Percentiles rank a stretch among this genome's conserved stretches.
phyloP scores from a whole-genome alignment of 345 rosid species.

The Murraya paniculata region DNA sequence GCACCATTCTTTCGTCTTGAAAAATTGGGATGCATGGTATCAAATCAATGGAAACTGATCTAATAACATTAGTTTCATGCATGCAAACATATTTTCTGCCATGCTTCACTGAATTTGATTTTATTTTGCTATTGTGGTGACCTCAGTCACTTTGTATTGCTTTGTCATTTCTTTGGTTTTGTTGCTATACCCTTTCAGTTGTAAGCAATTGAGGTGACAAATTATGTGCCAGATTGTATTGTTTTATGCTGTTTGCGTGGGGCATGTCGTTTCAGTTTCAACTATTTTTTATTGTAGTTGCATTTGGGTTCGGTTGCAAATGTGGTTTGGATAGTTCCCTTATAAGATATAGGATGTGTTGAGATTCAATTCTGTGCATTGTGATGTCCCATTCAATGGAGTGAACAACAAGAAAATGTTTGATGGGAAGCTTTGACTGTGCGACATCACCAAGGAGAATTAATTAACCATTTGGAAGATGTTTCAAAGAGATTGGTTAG shows the following conservation, averaged over 20 bases:
- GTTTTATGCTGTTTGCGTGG: not conserved
- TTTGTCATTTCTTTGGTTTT: not conserved
- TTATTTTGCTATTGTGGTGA: not conserved
- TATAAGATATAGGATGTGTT: not conserved
- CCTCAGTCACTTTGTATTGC: not conserved
- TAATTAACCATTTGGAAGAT: not conserved
- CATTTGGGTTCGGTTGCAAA: not conserved
- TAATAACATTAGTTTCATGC: not conserved
- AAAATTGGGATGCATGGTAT: not conserved
- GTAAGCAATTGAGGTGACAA: not conserved
- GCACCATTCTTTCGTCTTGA: not conserved
- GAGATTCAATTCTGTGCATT: not conserved
- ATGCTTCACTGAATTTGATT: not conserved
- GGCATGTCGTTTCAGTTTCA: not conserved
- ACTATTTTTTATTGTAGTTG: not conserved
- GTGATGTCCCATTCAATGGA: not conserved
- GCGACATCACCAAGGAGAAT: not conserved
- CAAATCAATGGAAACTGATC: not conserved
- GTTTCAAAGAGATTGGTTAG: not conserved
- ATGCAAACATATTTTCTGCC: not conserved
- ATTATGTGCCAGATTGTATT: not conserved
- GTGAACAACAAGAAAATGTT: not conserved
- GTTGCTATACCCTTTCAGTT: not conserved
- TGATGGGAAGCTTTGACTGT: not conserved
- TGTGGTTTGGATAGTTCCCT: not conserved